Evolutionary conservation across 1,284 basidiomycete species (phyloP), one percentile per base, ranked within the genome.

Genomic region (Meira nashicola): DNA sequence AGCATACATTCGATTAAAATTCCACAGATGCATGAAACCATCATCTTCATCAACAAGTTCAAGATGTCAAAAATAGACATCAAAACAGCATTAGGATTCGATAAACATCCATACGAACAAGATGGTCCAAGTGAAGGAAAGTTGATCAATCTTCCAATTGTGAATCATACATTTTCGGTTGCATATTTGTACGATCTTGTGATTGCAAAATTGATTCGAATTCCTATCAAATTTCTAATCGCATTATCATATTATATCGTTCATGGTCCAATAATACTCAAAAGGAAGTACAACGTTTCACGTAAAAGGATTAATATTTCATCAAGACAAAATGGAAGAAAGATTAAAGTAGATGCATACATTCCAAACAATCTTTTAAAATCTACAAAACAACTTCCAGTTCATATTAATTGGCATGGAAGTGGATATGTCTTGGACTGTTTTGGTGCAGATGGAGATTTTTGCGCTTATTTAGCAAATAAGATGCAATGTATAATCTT

Each of bases 261-360:
- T 8, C 43, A 44, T 44, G 23, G 17, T 4, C 17, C 17, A 17
- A 44, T 17, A 4, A 17, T 8, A 17, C 28, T 53, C 38, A 5
- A 25, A 53, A 5, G 21, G 6, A 48, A 48, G 12, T 48, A 48
- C 21, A 12, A 25, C 17, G 54, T 55, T 46, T 49, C 61, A 33
- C 59, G 65, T 37, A 50, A 62, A 7, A 23, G 55, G 15, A 58
- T 70, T 10, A 25, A 55, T 9, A 39, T 74, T 11, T 63, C 68
- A 11, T 71, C 67, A 1, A 66, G 71, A 9, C 61, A 72, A 5
- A 17, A 15, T 1, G 65, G 63, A 10, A 63, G 70, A 12, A 39
- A 54, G 40, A 67, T 75, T 52, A 57, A 37, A 14, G 68, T 63
- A 0, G 57, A 62, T 57, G 59, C 67, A 38, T 70, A 74, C 54